Evolutionary conservation across 257 asterid genomes (phyloP).

Genomic region (Solanum paucissectum): DNA sequence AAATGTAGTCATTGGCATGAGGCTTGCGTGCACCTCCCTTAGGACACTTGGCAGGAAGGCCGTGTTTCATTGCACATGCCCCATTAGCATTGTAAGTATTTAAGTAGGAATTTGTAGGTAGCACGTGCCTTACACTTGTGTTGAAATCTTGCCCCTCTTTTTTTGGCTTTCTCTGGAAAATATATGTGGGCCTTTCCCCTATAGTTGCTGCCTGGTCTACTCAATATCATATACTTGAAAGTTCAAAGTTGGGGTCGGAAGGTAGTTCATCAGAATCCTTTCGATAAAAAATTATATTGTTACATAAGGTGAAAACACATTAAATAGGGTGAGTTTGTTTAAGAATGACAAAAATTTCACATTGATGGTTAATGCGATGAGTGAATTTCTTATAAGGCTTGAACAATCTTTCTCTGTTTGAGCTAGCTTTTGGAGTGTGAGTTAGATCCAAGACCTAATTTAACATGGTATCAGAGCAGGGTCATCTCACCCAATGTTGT

Average conservation of each 20-base stretch:
- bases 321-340: too few relatives aligned
- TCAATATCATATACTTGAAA: background rate
- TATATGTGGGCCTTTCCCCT: background rate
- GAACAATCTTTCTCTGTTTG: fast-evolving
- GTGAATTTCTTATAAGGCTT: too few relatives aligned
- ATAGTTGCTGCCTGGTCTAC: background rate
- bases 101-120: background rate
- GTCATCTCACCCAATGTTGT: background rate
- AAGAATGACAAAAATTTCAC: too few relatives aligned
- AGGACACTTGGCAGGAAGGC: constrained; percentile 13
- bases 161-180: background rate
- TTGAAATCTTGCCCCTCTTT: background rate
- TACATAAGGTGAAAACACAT: too few relatives aligned
- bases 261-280: too few relatives aligned
- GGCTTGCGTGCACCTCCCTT: background rate
- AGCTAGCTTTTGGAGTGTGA: too few relatives aligned
- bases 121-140: constrained; percentile 8
- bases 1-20: background rate
- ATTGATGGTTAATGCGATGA: background rate
- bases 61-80: constrained; percentile 24
- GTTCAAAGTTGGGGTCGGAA: background rate
- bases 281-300: too few relatives aligned
- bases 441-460: background rate
- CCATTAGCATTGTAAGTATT: background rate
- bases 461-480: background rate